These are phyloP conservation scores for Aphanomyces cochlioides DNA, from an alignment of 352 stramenopile genomes.

Conservation along the genomic window DNA sequence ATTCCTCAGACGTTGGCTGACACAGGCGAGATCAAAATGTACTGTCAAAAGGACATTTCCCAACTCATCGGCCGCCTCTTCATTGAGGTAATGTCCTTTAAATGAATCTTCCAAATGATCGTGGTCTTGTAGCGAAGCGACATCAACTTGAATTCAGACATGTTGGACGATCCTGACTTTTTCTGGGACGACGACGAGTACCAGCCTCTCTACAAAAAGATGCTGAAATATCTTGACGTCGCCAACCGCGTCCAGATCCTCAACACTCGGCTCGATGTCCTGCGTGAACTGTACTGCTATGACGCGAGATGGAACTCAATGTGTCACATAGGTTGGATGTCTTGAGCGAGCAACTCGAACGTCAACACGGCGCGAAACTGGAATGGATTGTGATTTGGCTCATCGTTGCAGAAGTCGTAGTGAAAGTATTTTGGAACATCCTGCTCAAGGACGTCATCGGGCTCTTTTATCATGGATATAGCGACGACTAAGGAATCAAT, in stretches of 20 bases:
- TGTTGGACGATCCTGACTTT: slow-evolving; percentile 92
- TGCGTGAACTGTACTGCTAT: slow-evolving; percentile 78
- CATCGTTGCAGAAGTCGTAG: slow-evolving; percentile 86
- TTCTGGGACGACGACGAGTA: slow-evolving; percentile 94
- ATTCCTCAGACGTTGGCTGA: slow-evolving; percentile 85
- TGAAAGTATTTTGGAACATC: slow-evolving; percentile 87
- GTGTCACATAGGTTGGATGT: slow-evolving; percentile 71
- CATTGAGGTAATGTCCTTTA: slow-evolving; percentile 52
- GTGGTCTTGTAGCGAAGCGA: slow-evolving; percentile 42
- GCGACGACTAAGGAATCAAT: slow-evolving; percentile 4
- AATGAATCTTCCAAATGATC: neutral
- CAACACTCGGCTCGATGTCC: slow-evolving; percentile 91
- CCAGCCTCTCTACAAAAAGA: slow-evolving; percentile 88
- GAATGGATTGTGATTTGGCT: slow-evolving; percentile 95
- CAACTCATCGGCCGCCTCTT: slow-evolving; percentile 89
- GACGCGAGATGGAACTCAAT: neutral
- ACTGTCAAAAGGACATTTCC: slow-evolving; percentile 88
- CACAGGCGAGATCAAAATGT: slow-evolving; percentile 82
- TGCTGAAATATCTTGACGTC: slow-evolving; percentile 91
- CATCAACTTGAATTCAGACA: slow-evolving; percentile 93
- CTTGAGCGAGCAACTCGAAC: slow-evolving; percentile 86
- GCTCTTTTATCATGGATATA: slow-evolving; percentile 52
- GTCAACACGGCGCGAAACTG: slow-evolving; percentile 84
- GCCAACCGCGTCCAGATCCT: slow-evolving; percentile 89
- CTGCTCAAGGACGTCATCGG: slow-evolving; percentile 85